These are phyloP conservation scores for Rhexocercosporidium sp. DNA, from an alignment of 2,329 filamentous ascomycete species.

Conservation along the genomic window DNA sequence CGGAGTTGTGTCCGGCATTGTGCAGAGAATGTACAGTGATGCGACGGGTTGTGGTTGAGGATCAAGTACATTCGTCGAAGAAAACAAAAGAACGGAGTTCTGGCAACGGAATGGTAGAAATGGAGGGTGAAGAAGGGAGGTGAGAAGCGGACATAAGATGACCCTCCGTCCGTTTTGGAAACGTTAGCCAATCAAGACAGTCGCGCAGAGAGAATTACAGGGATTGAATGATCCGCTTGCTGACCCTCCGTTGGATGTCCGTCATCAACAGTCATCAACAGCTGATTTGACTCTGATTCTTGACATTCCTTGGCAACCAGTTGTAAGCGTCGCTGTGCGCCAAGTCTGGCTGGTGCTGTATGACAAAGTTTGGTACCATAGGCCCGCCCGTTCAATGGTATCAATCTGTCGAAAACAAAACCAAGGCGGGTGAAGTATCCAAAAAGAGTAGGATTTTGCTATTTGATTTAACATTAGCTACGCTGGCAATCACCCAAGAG, in stretches of 20 bases:
- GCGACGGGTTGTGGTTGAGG: not conserved
- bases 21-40: not conserved
- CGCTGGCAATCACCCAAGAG: not conserved
- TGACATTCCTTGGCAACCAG: not conserved
- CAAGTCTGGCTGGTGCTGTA: not conserved
- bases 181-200: not conserved
- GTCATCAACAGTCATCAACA: not conserved
- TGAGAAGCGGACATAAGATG: not conserved
- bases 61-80: not conserved
- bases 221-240: not conserved
- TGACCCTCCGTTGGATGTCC: constrained; percentile 8
- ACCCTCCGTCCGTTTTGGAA: not conserved
- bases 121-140: not conserved
- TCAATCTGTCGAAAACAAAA: not conserved
- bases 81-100: not conserved
- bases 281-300: not conserved
- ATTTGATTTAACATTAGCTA: not conserved
- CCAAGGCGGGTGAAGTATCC: not conserved
- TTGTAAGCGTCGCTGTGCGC: not conserved
- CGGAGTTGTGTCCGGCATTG: not conserved
- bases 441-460: too few species aligned
- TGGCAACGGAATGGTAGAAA: not conserved
- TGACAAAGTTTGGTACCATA: too few species aligned
- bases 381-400: too few species aligned
- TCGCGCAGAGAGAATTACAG: not conserved